Evolutionary conservation across 1,284 basidiomycete genomes (phyloP).

Genomic region (Ustilago vetiveriae): DNA sequence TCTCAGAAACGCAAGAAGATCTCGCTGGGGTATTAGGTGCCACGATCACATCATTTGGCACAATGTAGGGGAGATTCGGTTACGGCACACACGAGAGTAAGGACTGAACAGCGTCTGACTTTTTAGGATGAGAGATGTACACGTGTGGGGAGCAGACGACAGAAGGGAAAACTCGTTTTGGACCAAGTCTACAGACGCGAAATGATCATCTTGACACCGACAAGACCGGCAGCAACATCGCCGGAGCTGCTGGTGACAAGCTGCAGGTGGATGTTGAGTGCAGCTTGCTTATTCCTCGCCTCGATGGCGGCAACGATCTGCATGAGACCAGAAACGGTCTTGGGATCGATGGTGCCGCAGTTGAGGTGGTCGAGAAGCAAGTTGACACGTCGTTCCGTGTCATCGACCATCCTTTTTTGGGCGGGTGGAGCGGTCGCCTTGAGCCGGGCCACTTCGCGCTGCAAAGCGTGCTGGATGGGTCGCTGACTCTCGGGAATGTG

Average conservation of each 20-base stretch:
- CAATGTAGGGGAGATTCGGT: neutral
- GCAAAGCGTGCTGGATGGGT: constrained; percentile 73
- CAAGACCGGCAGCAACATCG: constrained; percentile 57
- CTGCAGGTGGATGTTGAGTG: constrained; percentile 60
- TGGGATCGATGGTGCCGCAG: constrained; percentile 77
- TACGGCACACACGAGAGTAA: neutral
- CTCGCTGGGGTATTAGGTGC: no score
- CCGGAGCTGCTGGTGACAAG: constrained; percentile 60
- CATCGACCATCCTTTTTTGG: constrained; percentile 85
- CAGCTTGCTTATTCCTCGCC: constrained; percentile 60
- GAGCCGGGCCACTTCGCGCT: constrained; percentile 47
- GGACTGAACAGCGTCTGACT: neutral
- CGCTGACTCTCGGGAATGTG: constrained; percentile 82
- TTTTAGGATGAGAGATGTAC: constrained; percentile 11
- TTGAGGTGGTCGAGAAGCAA: constrained; percentile 89
- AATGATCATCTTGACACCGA: constrained; percentile 65
- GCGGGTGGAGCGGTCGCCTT: constrained; percentile 72
- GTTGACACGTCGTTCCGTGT: constrained; percentile 86
- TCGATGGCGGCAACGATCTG: constrained; percentile 65
- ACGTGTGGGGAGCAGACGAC: constrained; percentile 13
- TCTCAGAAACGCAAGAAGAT: no score
- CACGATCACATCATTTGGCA: no score
- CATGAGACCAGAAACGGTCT: constrained; percentile 58
- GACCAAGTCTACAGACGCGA: constrained; percentile 37
- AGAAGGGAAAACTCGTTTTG: neutral